A percentile compares a stretch with the other conserved stretches of the same genome.
Evolutionary conservation across 2,329 filamentous ascomycete genomes (phyloP).

Genomic region (Fusarium sp.): DNA sequence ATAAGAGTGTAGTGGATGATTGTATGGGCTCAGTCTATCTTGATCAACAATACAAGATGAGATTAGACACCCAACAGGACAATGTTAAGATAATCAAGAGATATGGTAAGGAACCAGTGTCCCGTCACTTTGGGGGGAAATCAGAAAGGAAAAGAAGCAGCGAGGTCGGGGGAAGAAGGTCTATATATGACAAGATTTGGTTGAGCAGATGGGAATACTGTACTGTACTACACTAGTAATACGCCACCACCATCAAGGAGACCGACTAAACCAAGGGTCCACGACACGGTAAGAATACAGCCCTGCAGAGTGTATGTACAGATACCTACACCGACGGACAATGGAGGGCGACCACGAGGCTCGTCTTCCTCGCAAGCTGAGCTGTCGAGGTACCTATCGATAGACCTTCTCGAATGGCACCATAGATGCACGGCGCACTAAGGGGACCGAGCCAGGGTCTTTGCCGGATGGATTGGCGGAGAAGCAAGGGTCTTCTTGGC

Average conservation of each 20-base stretch:
- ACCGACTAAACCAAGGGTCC: constrained; percentile 16
- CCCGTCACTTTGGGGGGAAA: constrained; percentile 6
- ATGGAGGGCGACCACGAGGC: constrained; percentile 21
- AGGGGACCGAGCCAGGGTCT: constrained; percentile 17
- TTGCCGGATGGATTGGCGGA: constrained; percentile 37
- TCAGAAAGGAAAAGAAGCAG: neutral
- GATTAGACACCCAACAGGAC: neutral
- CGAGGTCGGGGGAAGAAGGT: constrained; percentile 28
- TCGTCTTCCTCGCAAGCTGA: constrained; percentile 26
- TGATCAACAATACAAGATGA: constrained; percentile 5
- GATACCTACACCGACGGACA: constrained; percentile 31
- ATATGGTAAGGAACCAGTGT: constrained; percentile 11
- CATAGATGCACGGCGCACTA: constrained; percentile 37
- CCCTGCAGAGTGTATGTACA: constrained; percentile 19
- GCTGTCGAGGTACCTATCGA: constrained; percentile 29
- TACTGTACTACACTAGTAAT: constrained; percentile 20
- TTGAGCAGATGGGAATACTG: constrained; percentile 16
- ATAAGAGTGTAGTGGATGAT: neutral
- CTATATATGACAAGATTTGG: constrained; percentile 34
- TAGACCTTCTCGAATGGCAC: constrained; percentile 36
- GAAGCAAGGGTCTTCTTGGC: constrained; percentile 36
- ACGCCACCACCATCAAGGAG: constrained; percentile 27
- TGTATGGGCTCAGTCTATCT: neutral
- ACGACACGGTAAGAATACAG: constrained; percentile 14
- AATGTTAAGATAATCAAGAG: neutral